Evolutionary conservation across 2,329 filamentous ascomycete species (phyloP).

Genomic region (Beauveria sp.): DNA sequence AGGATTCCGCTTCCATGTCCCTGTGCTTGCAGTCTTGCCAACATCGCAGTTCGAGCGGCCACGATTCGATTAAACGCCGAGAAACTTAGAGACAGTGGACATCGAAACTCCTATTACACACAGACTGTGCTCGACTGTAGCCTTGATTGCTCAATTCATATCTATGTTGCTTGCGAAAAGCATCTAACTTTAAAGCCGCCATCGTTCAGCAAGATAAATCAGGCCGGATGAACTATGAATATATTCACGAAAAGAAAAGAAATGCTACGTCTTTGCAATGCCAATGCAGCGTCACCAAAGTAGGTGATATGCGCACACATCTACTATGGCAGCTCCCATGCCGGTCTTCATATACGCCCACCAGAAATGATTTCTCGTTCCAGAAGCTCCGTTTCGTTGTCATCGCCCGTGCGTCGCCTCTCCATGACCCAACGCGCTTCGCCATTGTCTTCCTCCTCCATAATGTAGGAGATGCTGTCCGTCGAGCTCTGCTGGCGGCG

Average conservation of each 20-base stretch:
- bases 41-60: no score
- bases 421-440: slow-evolving; percentile 64
- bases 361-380: slow-evolving; percentile 57
- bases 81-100: no score
- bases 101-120: no score
- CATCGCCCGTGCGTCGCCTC: slow-evolving; percentile 56
- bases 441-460: slow-evolving; percentile 53
- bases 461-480: slow-evolving; percentile 63
- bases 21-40: no score
- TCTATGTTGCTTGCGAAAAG: not conserved
- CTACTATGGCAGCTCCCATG: not conserved
- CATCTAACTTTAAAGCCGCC: not conserved
- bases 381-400: slow-evolving; percentile 57
- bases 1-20: no score
- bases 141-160: no score
- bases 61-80: no score
- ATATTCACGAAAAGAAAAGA: not conserved
- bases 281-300: no score
- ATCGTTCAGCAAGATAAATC: not conserved
- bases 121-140: no score
- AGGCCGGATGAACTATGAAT: not conserved
- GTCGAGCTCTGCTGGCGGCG: slow-evolving; percentile 45
- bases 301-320: no score
- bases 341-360: slow-evolving; percentile 32
- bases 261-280: no score